phyloP scores from a whole-genome alignment of 352 stramenopile species.

The Phytophthora ramorum region DNA sequence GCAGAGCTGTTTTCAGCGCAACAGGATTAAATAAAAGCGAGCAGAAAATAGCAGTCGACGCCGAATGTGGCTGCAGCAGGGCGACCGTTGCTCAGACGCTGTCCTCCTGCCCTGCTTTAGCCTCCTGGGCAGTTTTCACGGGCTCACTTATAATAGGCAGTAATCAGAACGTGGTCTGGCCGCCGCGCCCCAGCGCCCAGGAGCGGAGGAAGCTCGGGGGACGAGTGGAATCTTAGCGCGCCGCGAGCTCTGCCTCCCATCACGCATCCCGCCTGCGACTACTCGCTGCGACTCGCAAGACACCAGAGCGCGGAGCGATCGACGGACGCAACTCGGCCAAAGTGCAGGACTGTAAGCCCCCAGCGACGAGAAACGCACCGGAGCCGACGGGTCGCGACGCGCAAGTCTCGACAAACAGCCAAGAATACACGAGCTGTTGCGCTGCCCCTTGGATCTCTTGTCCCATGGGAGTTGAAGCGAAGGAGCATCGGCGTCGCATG shows the following conservation, averaged over 20 bases:
- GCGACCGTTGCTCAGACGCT: slow-evolving; percentile 6
- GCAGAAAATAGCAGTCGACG: neutral
- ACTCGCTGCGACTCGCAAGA: neutral
- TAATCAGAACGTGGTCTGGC: slow-evolving; percentile 38
- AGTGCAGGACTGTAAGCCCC: slow-evolving; percentile 13
- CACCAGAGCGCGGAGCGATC: slow-evolving; percentile 2
- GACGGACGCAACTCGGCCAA: slow-evolving; percentile 1
- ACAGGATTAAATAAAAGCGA: neutral
- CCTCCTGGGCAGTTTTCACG: slow-evolving; percentile 20
- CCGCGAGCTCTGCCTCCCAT: slow-evolving; percentile 32
- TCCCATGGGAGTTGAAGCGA: slow-evolving; percentile 46
- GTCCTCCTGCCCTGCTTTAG: neutral
- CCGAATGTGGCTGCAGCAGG: too few species aligned
- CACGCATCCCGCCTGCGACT: slow-evolving; percentile 10
- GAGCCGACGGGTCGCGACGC: slow-evolving; percentile 28
- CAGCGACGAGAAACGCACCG: slow-evolving; percentile 25
- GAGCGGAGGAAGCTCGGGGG: slow-evolving; percentile 27
- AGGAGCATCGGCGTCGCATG: slow-evolving; percentile 43
- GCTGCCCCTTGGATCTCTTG: slow-evolving; percentile 4
- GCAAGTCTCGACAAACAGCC: slow-evolving; percentile 13
- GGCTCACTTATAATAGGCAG: slow-evolving; percentile 40
- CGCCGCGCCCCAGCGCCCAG: slow-evolving; percentile 7
- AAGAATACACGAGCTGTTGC: slow-evolving; percentile 22
- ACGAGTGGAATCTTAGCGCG: slow-evolving; percentile 31
- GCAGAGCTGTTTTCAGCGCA: too few species aligned